Evolutionary conservation across 345 rosid species (phyloP), one percentile per base, ranked within the genome.

Genomic region (Excoecaria cochinchinensis): DNA sequence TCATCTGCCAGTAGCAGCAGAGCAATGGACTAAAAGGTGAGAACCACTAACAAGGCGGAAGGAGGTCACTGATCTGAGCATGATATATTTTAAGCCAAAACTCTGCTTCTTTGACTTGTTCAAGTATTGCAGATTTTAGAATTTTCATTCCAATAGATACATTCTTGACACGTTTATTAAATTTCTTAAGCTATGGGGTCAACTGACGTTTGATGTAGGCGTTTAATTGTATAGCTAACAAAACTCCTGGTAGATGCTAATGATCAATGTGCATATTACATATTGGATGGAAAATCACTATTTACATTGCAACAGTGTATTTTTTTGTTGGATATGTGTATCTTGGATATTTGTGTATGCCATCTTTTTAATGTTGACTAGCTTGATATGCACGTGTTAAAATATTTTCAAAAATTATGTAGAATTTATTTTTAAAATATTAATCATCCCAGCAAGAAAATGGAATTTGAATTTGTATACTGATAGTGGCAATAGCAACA

Each of bases 1-100:
- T 71, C 83, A 2, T 74, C 79, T 57, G 66, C 60, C 42, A 78
- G 78, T 73, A 81, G 78, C 72, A 42, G 77, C 74, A 39, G 69
- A 15, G 36, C 46, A 51, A 5, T 55, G 59, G 73, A 69, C 67
- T 71, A 72, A 74, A 69, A 57, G 63, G 14, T 16, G 51, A 13
- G 9, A 53, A 22, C 69, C 60, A 42, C 14, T n/a, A 55, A 70
- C 38, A 53, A 14, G 59, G 22, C 0, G 7, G 8, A 21, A 57
- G 58, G 62, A 31, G 22, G n/a, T 47, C 15, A 6, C 50, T 15
- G 40, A 57, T 58, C 58, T 24, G 50, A 8, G 56, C 10, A 42
- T 40, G 46, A 8, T 21, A 65, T 21, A 62, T 62, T 31, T 62
- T 5, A 36, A 62, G 4, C 44, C n/a, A 24, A 66, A 50, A 51